A percentile compares a stretch with the other conserved stretches of the same genome.
These are phyloP conservation scores for Stenocarpella maydis DNA, from an alignment of 2,329 filamentous ascomycete species.

Conservation along the genomic window DNA sequence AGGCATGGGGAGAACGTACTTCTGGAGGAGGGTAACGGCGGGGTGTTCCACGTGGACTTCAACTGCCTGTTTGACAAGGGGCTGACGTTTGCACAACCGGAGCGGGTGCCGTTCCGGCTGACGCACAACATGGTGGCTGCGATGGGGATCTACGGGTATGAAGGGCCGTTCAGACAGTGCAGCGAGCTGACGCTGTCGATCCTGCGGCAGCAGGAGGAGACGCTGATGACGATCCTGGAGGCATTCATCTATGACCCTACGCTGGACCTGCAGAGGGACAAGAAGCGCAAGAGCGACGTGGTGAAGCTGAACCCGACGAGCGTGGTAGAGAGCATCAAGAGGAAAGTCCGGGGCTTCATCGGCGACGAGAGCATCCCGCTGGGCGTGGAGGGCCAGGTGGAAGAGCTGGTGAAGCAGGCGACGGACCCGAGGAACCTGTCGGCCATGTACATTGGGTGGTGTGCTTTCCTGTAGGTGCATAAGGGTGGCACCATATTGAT, in stretches of 20 bases:
- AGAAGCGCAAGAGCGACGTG: slow-evolving; percentile 60
- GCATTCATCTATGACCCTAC: slow-evolving; percentile 98
- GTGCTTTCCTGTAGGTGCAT: slow-evolving; percentile 59
- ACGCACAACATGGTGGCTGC: slow-evolving; percentile 99
- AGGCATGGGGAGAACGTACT: slow-evolving; percentile 97
- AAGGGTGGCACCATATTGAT: not conserved
- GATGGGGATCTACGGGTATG: slow-evolving; percentile 93
- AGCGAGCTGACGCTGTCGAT: slow-evolving; percentile 88
- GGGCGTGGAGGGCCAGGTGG: slow-evolving; percentile 96
- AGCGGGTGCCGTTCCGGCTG: slow-evolving; percentile 92
- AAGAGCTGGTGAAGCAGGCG: slow-evolving; percentile 89
- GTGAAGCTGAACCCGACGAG: slow-evolving; percentile 68
- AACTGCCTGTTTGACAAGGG: slow-evolving; percentile 99
- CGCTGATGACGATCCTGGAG: slow-evolving; percentile 95
- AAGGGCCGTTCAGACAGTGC: slow-evolving; percentile 90
- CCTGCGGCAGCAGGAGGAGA: slow-evolving; percentile 91
- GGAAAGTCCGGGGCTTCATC: slow-evolving; percentile 85
- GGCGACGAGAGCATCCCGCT: slow-evolving; percentile 90
- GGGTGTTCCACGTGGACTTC: slow-evolving; percentile 97
- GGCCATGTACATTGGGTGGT: slow-evolving; percentile 98
- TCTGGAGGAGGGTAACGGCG: slow-evolving; percentile 91
- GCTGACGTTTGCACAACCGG: slow-evolving; percentile 91
- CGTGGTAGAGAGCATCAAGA: slow-evolving; percentile 87
- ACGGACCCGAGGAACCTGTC: slow-evolving; percentile 81
- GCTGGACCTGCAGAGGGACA: slow-evolving; percentile 83